These are phyloP conservation scores for Stropharia rugosoannulata DNA, from an alignment of 768 basidiomycete genomes.

Conservation along the genomic window DNA sequence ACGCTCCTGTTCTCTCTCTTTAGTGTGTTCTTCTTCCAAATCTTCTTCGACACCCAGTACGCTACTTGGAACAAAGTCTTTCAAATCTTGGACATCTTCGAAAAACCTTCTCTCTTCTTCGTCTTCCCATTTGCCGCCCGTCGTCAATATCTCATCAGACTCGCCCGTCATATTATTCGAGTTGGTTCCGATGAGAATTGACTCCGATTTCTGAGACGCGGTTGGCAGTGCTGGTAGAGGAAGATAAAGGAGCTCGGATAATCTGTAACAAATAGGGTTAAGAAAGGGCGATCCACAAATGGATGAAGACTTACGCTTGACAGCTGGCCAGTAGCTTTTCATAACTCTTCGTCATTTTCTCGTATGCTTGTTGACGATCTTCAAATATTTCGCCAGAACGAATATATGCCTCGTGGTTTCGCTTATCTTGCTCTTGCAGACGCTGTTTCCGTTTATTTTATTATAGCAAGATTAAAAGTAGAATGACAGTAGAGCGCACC, in stretches of 20 bases:
- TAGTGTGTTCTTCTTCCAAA: conserved; percentile 40
- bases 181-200: conserved; percentile 70
- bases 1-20: conserved; percentile 50
- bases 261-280: conserved; percentile 37
- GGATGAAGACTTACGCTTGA: conserved; percentile 61
- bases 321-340: conserved; percentile 89
- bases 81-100: conserved; percentile 89
- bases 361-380: conserved; percentile 97
- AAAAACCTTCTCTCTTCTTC: conserved; percentile 95
- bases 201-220: conserved; percentile 75
- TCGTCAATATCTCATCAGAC: conserved; percentile 51
- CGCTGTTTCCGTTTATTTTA: conserved; percentile 45
- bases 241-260: conserved; percentile 89
- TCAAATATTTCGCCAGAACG: conserved; percentile 99
- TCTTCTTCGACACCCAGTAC: conserved; percentile 76
- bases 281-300: not conserved
- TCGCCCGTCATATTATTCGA: conserved; percentile 39
- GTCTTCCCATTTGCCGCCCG: conserved; percentile 95
- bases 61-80: conserved; percentile 87
- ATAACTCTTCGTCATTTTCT: conserved; percentile 96
- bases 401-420: conserved; percentile 99
- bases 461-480: no score
- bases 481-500: conserved; percentile 36
- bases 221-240: conserved; percentile 84
- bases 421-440: conserved; percentile 93